Conservation (phyloP, 164 flowering plant genomes). For the Houttuynia cordata region DNA sequence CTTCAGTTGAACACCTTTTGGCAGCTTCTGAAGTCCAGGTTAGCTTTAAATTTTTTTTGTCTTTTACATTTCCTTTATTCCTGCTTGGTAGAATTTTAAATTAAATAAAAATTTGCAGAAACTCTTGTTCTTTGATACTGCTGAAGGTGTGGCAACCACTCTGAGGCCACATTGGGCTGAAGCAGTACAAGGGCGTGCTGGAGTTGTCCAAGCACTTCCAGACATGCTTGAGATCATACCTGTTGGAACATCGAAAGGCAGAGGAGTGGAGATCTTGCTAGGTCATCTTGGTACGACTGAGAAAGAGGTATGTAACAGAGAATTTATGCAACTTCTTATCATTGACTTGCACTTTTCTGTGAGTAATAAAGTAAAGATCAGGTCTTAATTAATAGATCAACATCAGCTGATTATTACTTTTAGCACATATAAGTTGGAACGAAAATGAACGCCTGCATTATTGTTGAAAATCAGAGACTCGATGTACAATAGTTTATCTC, state of each 20-base stretch:
- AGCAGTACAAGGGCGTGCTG: slow-evolving; percentile 60
- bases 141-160: slow-evolving; percentile 42
- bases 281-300: slow-evolving; percentile 66
- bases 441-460: no score
- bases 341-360: no score
- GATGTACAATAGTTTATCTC: no score
- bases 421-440: neutral
- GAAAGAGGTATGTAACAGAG: slow-evolving; percentile 44
- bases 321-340: neutral
- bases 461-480: no score
- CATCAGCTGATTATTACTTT: neutral
- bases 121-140: slow-evolving; percentile 66
- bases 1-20: slow-evolving; percentile 66
- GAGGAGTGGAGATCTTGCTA: slow-evolving; percentile 71
- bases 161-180: slow-evolving; percentile 86
- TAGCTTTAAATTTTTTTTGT: neutral
- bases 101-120: slow-evolving; percentile 37
- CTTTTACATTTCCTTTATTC: neutral
- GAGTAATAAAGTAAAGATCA: no score
- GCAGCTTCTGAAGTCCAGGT: slow-evolving; percentile 78
- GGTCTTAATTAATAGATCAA: no score
- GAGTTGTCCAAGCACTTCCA: slow-evolving; percentile 67
- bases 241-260: slow-evolving; percentile 72
- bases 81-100: neutral
- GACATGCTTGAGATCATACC: slow-evolving; percentile 95